Conservation (phyloP, 106 monocot genomes). For the Dendrobium officinale region DNA sequence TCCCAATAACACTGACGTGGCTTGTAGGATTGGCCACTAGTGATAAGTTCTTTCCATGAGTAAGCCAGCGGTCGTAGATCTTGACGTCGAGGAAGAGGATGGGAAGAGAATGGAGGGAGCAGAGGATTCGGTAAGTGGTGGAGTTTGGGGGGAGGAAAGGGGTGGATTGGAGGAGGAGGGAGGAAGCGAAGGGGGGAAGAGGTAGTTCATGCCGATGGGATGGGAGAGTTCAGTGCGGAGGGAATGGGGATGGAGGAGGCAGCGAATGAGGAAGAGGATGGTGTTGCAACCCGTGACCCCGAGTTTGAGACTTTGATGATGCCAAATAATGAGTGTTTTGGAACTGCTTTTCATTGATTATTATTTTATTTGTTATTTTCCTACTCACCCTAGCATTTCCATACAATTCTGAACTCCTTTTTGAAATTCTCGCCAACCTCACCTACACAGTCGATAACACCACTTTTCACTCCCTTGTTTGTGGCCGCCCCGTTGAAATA, state of each 20-base stretch:
- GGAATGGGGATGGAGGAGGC: slow-evolving; percentile 21
- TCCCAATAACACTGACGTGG: slow-evolving; percentile 9
- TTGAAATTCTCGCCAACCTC: no score
- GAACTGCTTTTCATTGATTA: no score
- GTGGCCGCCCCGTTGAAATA: no score
- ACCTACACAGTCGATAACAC: no score
- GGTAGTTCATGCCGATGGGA: slow-evolving; percentile 26
- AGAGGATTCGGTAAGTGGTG: neutral
- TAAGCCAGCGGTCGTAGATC: slow-evolving; percentile 20
- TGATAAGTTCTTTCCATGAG: slow-evolving; percentile 24
- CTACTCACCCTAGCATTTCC: no score
- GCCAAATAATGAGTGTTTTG: no score
- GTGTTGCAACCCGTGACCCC: no score
- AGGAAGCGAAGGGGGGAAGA: slow-evolving; percentile 31
- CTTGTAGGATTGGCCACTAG: slow-evolving; percentile 28
- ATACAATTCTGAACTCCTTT: no score
- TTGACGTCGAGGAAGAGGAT: slow-evolving; percentile 14
- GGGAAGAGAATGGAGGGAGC: neutral
- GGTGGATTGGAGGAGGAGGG: slow-evolving; percentile 13
- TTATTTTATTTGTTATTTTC: no score
- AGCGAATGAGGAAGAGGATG: slow-evolving; percentile 26
- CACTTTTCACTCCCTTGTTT: no score
- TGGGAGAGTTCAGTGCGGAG: slow-evolving; percentile 27
- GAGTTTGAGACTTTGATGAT: no score
- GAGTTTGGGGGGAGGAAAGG: neutral